Percentiles rank a stretch among this genome's conserved stretches.
phyloP scores from a whole-genome alignment of 1,284 basidiomycete species.

The Malassezia globosa region DNA sequence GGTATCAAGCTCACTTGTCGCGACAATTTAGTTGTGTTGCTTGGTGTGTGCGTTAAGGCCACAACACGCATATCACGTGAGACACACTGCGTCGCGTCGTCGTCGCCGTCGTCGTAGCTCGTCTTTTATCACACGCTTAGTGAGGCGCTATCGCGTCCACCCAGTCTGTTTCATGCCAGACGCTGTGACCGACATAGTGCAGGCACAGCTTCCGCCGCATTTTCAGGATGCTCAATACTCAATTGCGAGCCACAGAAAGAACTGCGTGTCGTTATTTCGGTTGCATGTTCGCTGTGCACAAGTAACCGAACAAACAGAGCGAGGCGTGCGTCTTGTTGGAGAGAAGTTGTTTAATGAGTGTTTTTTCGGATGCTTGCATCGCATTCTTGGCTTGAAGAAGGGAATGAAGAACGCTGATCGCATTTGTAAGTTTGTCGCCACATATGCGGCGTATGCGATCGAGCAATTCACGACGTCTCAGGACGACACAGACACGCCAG shows the following conservation, averaged over 20 bases:
- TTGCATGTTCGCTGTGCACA: slow-evolving; percentile 60
- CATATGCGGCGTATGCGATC: slow-evolving; percentile 58
- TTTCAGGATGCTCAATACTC: slow-evolving; percentile 75
- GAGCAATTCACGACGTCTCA: slow-evolving; percentile 42
- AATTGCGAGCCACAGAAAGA: slow-evolving; percentile 79
- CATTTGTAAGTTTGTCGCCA: slow-evolving; percentile 70
- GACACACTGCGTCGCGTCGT: not conserved
- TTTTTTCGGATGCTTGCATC: slow-evolving; percentile 55
- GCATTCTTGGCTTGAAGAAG: slow-evolving; percentile 70
- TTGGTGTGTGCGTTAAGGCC: no score
- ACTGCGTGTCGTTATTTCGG: slow-evolving; percentile 73
- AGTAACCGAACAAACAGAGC: slow-evolving; percentile 54
- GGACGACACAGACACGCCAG: slow-evolving; percentile 59
- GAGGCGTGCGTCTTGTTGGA: slow-evolving; percentile 58
- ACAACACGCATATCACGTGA: not conserved
- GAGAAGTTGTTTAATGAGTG: slow-evolving; percentile 68
- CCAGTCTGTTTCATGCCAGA: slow-evolving; percentile 5
- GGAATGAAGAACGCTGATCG: slow-evolving; percentile 68
- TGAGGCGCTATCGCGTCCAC: no score
- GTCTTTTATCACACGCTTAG: no score
- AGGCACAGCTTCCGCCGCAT: slow-evolving; percentile 18
- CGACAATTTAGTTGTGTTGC: not conserved
- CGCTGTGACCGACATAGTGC: slow-evolving; percentile 4
- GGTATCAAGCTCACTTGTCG: not conserved
- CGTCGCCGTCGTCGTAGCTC: not conserved